phyloP scores from a whole-genome alignment of 176 grass and related monocot species.

The Tillandsia leiboldiana region DNA sequence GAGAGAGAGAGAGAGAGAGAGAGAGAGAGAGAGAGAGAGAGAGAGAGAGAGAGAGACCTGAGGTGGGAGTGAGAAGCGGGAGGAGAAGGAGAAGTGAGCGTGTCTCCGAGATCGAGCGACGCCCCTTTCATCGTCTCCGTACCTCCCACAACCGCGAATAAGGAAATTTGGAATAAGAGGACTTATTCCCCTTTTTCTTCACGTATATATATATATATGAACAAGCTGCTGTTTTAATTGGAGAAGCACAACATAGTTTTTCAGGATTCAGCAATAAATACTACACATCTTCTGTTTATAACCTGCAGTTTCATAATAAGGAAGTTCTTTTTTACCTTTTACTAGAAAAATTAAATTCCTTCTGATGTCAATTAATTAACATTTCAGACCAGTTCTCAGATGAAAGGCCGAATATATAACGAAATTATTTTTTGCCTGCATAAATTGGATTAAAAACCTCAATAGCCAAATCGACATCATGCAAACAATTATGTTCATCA shows the following conservation, averaged over 20 bases:
- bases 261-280: too few species aligned
- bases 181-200: not conserved
- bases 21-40: not conserved
- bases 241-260: too few species aligned
- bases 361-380: too few species aligned
- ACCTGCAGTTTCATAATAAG: too few species aligned
- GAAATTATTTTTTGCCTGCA: not conserved
- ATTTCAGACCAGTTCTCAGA: not conserved
- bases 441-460: not conserved
- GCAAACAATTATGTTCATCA: not conserved
- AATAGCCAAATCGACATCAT: not conserved
- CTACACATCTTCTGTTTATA: too few species aligned
- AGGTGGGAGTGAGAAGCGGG: slow-evolving; percentile 12
- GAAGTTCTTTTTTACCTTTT: too few species aligned
- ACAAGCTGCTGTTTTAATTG: too few species aligned
- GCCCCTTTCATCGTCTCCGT: not conserved
- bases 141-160: not conserved
- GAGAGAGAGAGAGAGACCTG: not conserved
- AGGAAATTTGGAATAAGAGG: not conserved
- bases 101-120: slow-evolving; percentile 8
- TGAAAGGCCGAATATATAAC: not conserved
- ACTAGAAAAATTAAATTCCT: too few species aligned
- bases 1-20: not conserved
- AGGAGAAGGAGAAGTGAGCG: slow-evolving; percentile 28
- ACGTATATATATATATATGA: not conserved